Base-by-base conservation (phyloP, 192 early-diverging fungal species). In the Rhizoclosmatium globosum region DNA sequence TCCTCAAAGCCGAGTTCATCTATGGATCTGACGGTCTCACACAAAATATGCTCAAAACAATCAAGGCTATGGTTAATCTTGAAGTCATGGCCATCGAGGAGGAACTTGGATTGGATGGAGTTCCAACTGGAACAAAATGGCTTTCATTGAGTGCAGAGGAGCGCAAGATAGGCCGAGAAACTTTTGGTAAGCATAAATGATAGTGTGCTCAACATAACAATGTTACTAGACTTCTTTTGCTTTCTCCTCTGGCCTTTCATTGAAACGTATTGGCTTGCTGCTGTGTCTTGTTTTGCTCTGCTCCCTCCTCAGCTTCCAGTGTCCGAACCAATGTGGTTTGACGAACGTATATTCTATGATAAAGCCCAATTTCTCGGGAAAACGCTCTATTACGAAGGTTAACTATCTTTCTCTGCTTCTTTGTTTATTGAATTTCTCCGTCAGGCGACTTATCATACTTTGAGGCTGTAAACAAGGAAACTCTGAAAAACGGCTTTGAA, bases 161-260 rank as follows among this genome's bases (percentile, higher is more conserved):
- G 62, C 58, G 85, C 39, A 21, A 83, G 69, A 87, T 81, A 31
- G 87, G 87, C 3, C 66, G 87, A 6, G 87, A 89, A 77, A 89
- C 79, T 2, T 89, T 89, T 78, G 86, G 86, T 87, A 76, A 48
- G 79, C 58, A 6, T 71, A 0, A 60, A 4, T 64, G n/a, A n/a
- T 19, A 19, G 47, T 41, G 13, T 11, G 17, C 17, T 76, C 41
- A 43, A 6, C 15, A 31, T 31, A 31, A 31, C 31, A 31, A 31
- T 31, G 31, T 31, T 31, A 11, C 2, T 79, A 93, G 93, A 95
- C 78, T 94, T 95, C 77, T 91, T 90, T 64, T 93, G 94, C 71
- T 95, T 94, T 80, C 79, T 95, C 62, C 82, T 94, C 59, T 95
- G 94, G 94, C 93, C 93, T n/a, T 95, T 94, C 75, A 82, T 95